These are phyloP conservation scores for Syzygium grande DNA, from an alignment of 345 rosid genomes.

Conservation along the genomic window DNA sequence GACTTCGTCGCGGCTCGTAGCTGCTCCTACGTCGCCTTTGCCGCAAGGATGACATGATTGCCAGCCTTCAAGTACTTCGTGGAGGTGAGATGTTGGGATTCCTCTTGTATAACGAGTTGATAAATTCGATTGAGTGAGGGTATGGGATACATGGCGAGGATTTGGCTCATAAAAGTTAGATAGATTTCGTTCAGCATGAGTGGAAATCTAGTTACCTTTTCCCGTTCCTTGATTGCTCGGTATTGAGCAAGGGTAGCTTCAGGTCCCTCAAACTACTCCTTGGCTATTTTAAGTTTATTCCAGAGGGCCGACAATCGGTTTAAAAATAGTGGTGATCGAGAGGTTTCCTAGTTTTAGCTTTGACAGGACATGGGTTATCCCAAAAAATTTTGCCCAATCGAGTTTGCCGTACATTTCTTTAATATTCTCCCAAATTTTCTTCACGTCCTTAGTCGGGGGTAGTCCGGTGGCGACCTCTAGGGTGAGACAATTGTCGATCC, in stretches of 20 bases:
- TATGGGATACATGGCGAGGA: background rate
- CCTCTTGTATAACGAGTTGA: background rate
- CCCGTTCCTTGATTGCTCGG: background rate
- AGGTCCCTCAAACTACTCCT: background rate
- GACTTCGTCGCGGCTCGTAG: background rate
- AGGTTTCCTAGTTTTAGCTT: background rate
- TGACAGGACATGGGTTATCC: too few relatives aligned
- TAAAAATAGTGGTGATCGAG: too few relatives aligned
- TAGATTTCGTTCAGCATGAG: background rate
- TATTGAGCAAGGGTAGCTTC: background rate
- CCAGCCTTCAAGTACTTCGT: background rate
- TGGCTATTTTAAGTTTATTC: background rate
- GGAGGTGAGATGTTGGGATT: background rate
- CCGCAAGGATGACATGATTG: background rate
- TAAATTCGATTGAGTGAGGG: background rate
- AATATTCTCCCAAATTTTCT: background rate
- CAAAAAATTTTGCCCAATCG: background rate
- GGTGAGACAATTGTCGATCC: background rate
- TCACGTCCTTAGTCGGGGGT: background rate
- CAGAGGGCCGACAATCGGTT: too few relatives aligned
- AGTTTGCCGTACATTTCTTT: background rate
- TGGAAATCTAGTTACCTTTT: background rate
- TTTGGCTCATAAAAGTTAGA: background rate
- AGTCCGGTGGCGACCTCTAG: rapidly evolving
- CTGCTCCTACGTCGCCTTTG: background rate